Evolutionary conservation across 495 filamentous ascomycete species (phyloP).

Genomic region (Cladorrhinum samala): DNA sequence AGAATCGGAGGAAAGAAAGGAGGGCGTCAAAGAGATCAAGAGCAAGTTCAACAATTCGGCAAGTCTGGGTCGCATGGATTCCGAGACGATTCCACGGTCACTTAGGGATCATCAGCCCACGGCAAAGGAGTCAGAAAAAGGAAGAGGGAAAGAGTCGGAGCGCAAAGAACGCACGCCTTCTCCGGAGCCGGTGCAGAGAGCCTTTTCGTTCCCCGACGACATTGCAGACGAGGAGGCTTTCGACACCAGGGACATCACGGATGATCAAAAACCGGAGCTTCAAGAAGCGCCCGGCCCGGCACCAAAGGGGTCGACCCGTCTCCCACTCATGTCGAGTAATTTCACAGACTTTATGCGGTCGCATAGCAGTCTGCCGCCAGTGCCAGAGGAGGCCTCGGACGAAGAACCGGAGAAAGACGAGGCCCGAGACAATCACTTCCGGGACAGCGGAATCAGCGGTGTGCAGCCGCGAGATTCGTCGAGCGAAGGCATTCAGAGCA

Average conservation of each 20-base stretch:
- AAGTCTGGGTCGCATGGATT: constrained; percentile 27
- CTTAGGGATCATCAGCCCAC: constrained; percentile 9
- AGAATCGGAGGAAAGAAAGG: constrained; percentile 15
- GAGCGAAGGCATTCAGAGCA: constrained; percentile 13
- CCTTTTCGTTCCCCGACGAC: constrained; percentile 33
- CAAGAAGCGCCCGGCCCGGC: background rate
- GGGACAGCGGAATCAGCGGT: constrained; percentile 52
- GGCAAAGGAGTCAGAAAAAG: constrained; percentile 3
- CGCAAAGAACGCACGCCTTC: constrained; percentile 16
- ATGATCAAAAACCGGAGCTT: constrained; percentile 4
- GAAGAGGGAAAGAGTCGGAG: constrained; percentile 10
- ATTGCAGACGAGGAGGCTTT: constrained; percentile 34
- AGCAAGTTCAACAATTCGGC: background rate
- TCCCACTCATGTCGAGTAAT: constrained; percentile 22
- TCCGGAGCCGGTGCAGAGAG: constrained; percentile 22
- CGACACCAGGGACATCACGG: constrained; percentile 13
- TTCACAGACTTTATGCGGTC: constrained; percentile 32
- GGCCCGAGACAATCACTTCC: constrained; percentile 27
- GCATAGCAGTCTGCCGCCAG: constrained; percentile 36
- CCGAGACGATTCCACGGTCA: constrained; percentile 30
- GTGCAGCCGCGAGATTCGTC: constrained; percentile 41
- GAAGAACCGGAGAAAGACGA: constrained; percentile 22
- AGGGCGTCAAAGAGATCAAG: background rate
- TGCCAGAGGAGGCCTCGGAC: constrained; percentile 35
- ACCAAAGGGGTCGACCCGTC: constrained; percentile 4